Conservation (phyloP, 2,329 filamentous ascomycete species). For the Torrubiellomyces zombiae region DNA sequence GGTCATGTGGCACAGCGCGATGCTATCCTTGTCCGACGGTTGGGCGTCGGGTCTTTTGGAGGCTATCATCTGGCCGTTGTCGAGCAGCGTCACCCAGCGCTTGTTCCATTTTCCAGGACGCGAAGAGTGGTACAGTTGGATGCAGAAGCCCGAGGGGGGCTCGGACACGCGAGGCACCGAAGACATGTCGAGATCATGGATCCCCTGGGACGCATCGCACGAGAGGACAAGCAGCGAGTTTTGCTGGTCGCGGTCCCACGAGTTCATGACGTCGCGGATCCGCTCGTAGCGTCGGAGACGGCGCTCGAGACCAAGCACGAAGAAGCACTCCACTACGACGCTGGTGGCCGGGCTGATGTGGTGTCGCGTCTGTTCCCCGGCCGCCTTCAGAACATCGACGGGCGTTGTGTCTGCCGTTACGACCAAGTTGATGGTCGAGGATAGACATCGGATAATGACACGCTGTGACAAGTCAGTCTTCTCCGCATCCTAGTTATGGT, state of each 20-base stretch:
- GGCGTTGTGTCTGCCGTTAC: constrained; percentile 60
- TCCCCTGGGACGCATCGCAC: constrained; percentile 34
- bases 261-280: constrained; percentile 77
- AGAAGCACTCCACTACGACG: constrained; percentile 64
- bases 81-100: constrained; percentile 56
- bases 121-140: constrained; percentile 67
- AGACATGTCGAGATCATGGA: constrained; percentile 45
- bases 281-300: constrained; percentile 74
- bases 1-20: constrained; percentile 65
- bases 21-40: constrained; percentile 45
- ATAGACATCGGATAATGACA: constrained; percentile 57
- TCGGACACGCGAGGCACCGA: constrained; percentile 41
- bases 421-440: constrained; percentile 52
- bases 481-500: no score
- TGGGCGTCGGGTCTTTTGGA: constrained; percentile 54
- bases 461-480: constrained; percentile 31
- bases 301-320: constrained; percentile 60
- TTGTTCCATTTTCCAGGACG: constrained; percentile 80
- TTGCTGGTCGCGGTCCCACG: constrained; percentile 71
- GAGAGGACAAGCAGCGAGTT: constrained; percentile 57
- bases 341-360: constrained; percentile 47
- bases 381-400: constrained; percentile 53
- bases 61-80: constrained; percentile 54
- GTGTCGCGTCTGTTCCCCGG: constrained; percentile 45
- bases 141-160: constrained; percentile 47